Evolutionary conservation across 1,284 basidiomycete genomes (phyloP).

Genomic region (Pterulicium gracile): DNA sequence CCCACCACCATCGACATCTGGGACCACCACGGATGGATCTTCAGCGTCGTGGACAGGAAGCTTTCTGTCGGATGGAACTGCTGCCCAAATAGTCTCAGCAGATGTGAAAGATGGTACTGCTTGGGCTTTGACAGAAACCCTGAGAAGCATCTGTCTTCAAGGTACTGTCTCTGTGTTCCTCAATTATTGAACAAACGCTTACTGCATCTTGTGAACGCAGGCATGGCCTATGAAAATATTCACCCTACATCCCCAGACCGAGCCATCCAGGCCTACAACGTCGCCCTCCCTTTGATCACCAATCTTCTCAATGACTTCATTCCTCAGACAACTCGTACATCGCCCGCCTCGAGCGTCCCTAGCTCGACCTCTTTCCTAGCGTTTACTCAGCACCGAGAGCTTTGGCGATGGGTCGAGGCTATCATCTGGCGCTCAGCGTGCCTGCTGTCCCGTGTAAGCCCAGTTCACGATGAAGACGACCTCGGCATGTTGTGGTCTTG

Average conservation of each 20-base stretch:
- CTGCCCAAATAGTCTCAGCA: slow-evolving; percentile 18
- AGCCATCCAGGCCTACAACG: slow-evolving; percentile 45
- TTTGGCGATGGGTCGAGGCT: slow-evolving; percentile 73
- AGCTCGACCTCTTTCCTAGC: slow-evolving; percentile 16
- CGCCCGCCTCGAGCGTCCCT: slow-evolving; percentile 6
- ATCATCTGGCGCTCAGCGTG: slow-evolving; percentile 60
- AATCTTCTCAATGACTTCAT: slow-evolving; percentile 37
- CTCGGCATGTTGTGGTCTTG: slow-evolving; percentile 43
- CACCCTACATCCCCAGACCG: slow-evolving; percentile 31
- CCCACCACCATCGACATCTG: too few species aligned
- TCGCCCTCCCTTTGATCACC: slow-evolving; percentile 42
- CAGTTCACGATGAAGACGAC: slow-evolving; percentile 25
- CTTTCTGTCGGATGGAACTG: slow-evolving; percentile 29
- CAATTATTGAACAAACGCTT: slow-evolving; percentile 4
- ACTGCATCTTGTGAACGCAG: slow-evolving; percentile 16
- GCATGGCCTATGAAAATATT: slow-evolving; percentile 39
- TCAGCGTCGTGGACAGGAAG: slow-evolving; percentile 38
- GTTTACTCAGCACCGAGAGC: slow-evolving; percentile 55
- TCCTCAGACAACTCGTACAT: slow-evolving; percentile 24
- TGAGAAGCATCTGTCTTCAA: slow-evolving; percentile 60
- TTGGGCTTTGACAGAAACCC: slow-evolving; percentile 54
- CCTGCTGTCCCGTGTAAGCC: slow-evolving; percentile 38
- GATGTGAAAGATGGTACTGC: slow-evolving; percentile 53
- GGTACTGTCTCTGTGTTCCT: slow-evolving; percentile 29
- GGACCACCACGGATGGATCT: slow-evolving; percentile 26